Percentiles rank a stretch among this genome's conserved stretches.
Evolutionary conservation across 495 filamentous ascomycete species (phyloP).

Genomic region (Glonium stellatum): DNA sequence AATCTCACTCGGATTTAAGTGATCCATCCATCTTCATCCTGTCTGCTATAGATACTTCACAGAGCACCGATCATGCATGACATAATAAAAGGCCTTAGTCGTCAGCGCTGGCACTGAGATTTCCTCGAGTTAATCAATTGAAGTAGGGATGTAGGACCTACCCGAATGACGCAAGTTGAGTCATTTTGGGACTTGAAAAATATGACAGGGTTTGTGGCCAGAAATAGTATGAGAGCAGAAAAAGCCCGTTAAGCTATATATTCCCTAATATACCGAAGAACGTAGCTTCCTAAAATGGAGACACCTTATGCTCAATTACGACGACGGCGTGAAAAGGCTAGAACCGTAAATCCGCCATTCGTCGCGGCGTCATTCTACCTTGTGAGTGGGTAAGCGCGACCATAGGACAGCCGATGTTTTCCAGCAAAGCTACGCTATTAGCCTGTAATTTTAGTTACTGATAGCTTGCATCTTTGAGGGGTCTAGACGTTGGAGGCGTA

Average conservation of each 20-base stretch:
- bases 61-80: conserved; percentile 21
- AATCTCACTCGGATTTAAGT: conserved; percentile 5
- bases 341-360: conserved; percentile 26
- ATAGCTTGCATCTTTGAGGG: conserved; percentile 32
- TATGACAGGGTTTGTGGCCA: neutral
- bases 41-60: conserved; percentile 20
- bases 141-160: neutral
- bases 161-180: neutral
- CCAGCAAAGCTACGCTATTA: conserved; percentile 44
- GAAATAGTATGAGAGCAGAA: conserved; percentile 10
- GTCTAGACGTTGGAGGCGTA: conserved; percentile 42
- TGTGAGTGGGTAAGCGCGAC: conserved; percentile 50
- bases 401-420: conserved; percentile 40
- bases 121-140: conserved; percentile 3
- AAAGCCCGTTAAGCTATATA: conserved; percentile 45
- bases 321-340: conserved; percentile 45
- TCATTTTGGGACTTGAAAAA: neutral
- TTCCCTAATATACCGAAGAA: conserved; percentile 26
- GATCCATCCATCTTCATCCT: conserved; percentile 11
- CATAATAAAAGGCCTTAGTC: conserved; percentile 15
- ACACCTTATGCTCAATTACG: conserved; percentile 49
- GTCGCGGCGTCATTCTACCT: conserved; percentile 46
- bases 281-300: conserved; percentile 42
- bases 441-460: conserved; percentile 42
- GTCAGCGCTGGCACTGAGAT: conserved; percentile 5